These are phyloP conservation scores for Barbatosphaeria neglecta DNA, from an alignment of 495 filamentous ascomycete species.

Conservation along the genomic window DNA sequence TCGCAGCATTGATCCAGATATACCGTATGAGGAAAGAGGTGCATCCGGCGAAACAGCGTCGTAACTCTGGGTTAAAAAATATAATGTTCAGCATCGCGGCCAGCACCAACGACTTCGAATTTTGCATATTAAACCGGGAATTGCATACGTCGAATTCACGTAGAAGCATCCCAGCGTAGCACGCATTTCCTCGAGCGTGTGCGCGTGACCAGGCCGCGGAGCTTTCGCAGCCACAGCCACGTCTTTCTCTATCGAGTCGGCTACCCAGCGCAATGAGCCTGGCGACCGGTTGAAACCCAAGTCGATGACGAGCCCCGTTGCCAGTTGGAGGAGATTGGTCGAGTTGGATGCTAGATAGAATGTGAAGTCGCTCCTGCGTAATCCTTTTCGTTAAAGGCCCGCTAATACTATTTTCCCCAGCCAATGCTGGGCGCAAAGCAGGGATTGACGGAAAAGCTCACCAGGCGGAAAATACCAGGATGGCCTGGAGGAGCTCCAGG, in stretches of 20 bases:
- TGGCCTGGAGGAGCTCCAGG: constrained; percentile 44
- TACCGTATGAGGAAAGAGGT: constrained; percentile 3
- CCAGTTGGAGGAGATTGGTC: constrained; percentile 17
- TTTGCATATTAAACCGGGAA: too few relatives aligned
- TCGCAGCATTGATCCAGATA: constrained; percentile 12
- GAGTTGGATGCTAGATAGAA: constrained; percentile 1
- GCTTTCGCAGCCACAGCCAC: constrained; percentile 5
- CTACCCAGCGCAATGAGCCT: constrained; percentile 11
- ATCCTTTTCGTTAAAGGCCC: too few relatives aligned
- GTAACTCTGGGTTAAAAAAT: constrained; percentile 14
- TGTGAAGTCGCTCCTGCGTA: not conserved
- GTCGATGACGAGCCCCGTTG: constrained; percentile 40
- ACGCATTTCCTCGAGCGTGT: constrained; percentile 40
- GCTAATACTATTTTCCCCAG: too few relatives aligned
- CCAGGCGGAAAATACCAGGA: constrained; percentile 38
- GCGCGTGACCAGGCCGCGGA: constrained; percentile 5
- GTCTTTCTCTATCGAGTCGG: constrained; percentile 4
- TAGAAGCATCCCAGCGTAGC: constrained; percentile 43
- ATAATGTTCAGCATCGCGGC: not conserved
- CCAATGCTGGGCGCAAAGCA: too few relatives aligned
- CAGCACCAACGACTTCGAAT: constrained; percentile 2
- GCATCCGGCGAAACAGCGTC: constrained; percentile 8
- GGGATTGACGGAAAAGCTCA: too few relatives aligned
- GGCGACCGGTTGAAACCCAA: constrained; percentile 42
- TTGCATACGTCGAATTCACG: constrained; percentile 41